Conservation (phyloP, 805 yeast species). For the Pichia exigua region DNA sequence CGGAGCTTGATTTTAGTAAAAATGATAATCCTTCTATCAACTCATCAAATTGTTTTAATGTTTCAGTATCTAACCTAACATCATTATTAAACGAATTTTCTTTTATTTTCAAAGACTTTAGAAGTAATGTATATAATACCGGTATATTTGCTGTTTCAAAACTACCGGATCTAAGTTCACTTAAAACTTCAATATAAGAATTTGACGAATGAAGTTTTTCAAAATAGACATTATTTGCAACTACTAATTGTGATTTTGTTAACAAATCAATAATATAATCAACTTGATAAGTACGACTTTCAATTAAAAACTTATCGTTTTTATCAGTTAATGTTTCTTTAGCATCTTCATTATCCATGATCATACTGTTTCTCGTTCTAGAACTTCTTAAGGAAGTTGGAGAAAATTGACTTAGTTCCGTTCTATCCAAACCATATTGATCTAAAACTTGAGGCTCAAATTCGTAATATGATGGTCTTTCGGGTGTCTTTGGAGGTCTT, state of each 20-base stretch:
- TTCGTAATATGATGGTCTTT: background rate
- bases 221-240: slow-evolving; percentile 16
- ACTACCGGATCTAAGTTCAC: slow-evolving; percentile 16
- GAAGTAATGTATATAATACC: slow-evolving; percentile 14
- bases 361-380: background rate
- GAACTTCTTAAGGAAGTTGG: slow-evolving; percentile 1
- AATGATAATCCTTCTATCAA: background rate
- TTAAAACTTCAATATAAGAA: slow-evolving; percentile 16
- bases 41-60: background rate
- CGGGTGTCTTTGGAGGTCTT: slow-evolving; percentile 3
- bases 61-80: background rate
- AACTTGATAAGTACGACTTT: slow-evolving; percentile 12
- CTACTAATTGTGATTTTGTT: slow-evolving; percentile 6
- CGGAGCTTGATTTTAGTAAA: slow-evolving; percentile 1
- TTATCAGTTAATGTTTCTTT: background rate
- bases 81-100: slow-evolving; percentile 1
- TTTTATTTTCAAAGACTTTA: slow-evolving; percentile 10
- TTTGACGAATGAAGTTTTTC: slow-evolving; percentile 17
- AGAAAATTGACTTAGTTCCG: slow-evolving; percentile 5
- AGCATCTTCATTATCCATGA: background rate
- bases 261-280: slow-evolving; percentile 8
- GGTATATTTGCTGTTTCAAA: slow-evolving; percentile 16
- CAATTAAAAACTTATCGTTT: slow-evolving; percentile 8
- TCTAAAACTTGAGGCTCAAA: slow-evolving; percentile 1
- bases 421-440: slow-evolving; percentile 10